A percentile compares a stretch with the other conserved stretches of the same genome.
phyloP scores from a whole-genome alignment of 2,329 filamentous ascomycete genomes.

The Gyromitra esculenta region DNA sequence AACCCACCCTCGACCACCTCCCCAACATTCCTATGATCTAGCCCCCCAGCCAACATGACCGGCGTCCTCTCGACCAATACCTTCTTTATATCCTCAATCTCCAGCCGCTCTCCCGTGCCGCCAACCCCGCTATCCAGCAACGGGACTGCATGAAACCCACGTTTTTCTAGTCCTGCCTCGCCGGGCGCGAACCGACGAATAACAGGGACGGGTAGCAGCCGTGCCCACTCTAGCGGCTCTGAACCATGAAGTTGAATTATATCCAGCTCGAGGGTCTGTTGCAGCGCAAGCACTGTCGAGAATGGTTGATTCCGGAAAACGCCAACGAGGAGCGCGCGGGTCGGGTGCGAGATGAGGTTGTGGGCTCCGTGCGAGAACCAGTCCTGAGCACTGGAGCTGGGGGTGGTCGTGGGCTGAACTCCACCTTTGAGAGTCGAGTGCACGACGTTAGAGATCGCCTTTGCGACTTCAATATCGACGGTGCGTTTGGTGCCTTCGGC shows the following conservation, averaged over 20 bases:
- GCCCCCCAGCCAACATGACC: conserved; percentile 83
- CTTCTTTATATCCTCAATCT: conserved; percentile 74
- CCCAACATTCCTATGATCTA: conserved; percentile 81
- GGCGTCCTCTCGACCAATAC: conserved; percentile 76
- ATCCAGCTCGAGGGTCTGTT: conserved; percentile 80
- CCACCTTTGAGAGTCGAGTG: conserved; percentile 66
- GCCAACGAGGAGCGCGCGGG: conserved; percentile 81
- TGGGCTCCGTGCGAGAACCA: conserved; percentile 60
- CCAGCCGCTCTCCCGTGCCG: conserved; percentile 82
- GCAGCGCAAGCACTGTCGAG: conserved; percentile 80
- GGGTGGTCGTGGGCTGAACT: conserved; percentile 58
- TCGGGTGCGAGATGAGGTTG: conserved; percentile 76
- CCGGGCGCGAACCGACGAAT: conserved; percentile 83
- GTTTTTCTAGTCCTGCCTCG: conserved; percentile 63
- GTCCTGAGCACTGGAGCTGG: conserved; percentile 50
- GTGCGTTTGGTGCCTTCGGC: conserved; percentile 82
- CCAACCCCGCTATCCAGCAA: conserved; percentile 88
- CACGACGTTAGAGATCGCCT: conserved; percentile 81
- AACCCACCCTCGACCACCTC: conserved; percentile 71
- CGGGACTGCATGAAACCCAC: conserved; percentile 81
- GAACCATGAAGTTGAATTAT: conserved; percentile 91
- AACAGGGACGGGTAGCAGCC: conserved; percentile 88
- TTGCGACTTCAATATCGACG: conserved; percentile 79
- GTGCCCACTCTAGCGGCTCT: conserved; percentile 92
- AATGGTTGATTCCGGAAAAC: conserved; percentile 94